Evolutionary conservation across 164 flowering plant species (phyloP).

Genomic region (Vitis riparia): DNA sequence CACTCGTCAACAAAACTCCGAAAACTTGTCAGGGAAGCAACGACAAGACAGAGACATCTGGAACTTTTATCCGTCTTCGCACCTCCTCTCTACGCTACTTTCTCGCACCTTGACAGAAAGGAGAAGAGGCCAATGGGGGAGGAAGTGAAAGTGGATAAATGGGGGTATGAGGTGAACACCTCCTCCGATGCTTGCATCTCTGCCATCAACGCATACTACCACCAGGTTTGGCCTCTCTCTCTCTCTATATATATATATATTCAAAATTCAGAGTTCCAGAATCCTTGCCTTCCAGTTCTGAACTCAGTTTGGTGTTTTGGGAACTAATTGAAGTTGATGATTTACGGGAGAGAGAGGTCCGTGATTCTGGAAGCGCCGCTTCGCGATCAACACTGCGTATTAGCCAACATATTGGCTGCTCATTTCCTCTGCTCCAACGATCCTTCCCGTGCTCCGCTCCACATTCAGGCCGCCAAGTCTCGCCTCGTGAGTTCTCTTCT

Average conservation of each 20-base stretch:
- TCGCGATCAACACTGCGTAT: conserved; percentile 64
- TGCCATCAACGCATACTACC: conserved; percentile 70
- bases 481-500: conserved; percentile 37
- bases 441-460: conserved; percentile 34
- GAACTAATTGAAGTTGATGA: conserved; percentile 47
- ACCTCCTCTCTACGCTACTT: too few relatives aligned
- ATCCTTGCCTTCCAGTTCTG: not conserved
- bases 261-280: not conserved
- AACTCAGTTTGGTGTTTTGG: not conserved
- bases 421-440: conserved; percentile 46
- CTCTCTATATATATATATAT: not conserved
- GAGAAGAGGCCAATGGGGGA: conserved; percentile 13
- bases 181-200: conserved; percentile 70
- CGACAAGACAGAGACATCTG: too few relatives aligned
- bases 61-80: not conserved
- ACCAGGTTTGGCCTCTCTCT: conserved; percentile 46
- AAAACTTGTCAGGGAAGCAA: too few relatives aligned
- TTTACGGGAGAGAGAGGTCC: conserved; percentile 61
- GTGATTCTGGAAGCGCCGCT: conserved; percentile 68
- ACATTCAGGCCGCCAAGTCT: conserved; percentile 51
- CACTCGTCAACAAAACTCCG: too few relatives aligned
- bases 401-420: conserved; percentile 77
- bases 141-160: conserved; percentile 45
- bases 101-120: not conserved
- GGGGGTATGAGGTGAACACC: conserved; percentile 76